Percentiles rank a stretch among this genome's conserved stretches.
Evolutionary conservation across 2,329 filamentous ascomycete species (phyloP).

Genomic region (Nemania serpens): DNA sequence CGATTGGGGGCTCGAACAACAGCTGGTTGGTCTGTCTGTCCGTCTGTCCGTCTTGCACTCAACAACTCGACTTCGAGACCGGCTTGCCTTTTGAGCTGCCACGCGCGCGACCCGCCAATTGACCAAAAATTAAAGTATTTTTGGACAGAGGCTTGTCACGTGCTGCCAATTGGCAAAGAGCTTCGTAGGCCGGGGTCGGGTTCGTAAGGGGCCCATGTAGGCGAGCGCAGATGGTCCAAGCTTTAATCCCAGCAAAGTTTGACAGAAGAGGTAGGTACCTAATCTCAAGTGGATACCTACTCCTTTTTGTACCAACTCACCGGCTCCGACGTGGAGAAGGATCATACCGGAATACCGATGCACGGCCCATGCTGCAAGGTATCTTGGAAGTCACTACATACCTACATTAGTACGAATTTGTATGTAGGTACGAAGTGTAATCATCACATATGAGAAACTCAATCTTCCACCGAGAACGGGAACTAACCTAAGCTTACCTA

Average conservation of each 20-base stretch:
- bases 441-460: not conserved
- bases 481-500: constrained; percentile 3
- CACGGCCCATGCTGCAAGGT: too few species aligned
- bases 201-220: not conserved
- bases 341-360: too few species aligned
- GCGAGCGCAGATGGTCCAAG: not conserved
- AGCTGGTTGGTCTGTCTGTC: not conserved
- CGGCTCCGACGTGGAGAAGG: too few species aligned
- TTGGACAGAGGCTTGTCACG: constrained; percentile 31
- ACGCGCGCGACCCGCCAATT: not conserved
- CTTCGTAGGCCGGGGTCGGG: too few species aligned
- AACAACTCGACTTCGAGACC: not conserved
- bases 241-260: not conserved
- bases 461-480: constrained; percentile 6
- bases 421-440: too few species aligned
- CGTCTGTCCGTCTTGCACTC: not conserved
- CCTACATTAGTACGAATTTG: too few species aligned
- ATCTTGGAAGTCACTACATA: too few species aligned
- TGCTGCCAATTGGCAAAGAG: constrained; percentile 20
- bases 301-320: too few species aligned
- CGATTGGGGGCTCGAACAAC: constrained; percentile 24
- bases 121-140: constrained; percentile 37
- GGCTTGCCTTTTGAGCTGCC: constrained; percentile 6
- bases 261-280: not conserved
- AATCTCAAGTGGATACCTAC: too few species aligned